Conservation (phyloP, 176 grass and related monocot genomes). For the Avena atlantica region DNA sequence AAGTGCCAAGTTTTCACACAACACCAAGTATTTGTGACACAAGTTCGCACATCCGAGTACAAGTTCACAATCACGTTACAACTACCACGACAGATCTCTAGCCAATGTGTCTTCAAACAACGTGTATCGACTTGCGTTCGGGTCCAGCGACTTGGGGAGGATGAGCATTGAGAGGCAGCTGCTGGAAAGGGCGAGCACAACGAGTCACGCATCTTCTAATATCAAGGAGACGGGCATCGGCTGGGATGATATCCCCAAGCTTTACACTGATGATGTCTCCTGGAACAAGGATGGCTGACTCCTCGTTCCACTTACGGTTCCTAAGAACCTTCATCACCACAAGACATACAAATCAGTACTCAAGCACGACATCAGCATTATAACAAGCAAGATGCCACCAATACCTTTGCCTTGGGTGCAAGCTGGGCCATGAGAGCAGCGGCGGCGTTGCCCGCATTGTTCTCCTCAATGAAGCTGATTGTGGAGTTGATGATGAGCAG, state of each 20-base stretch:
- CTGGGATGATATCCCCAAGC: conserved; percentile 78
- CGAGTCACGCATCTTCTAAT: too few relatives aligned
- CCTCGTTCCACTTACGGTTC: conserved; percentile 67
- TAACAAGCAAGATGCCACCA: not conserved
- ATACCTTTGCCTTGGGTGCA: conserved; percentile 78
- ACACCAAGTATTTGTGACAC: too few relatives aligned
- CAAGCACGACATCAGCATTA: not conserved
- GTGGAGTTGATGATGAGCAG: conserved; percentile 79
- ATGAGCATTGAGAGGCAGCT: too few relatives aligned
- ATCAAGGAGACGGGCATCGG: conserved; percentile 81
- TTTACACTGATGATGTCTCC: conserved; percentile 77
- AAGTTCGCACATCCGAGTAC: too few relatives aligned
- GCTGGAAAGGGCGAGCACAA: too few relatives aligned
- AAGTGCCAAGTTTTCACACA: too few relatives aligned
- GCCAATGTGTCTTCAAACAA: too few relatives aligned
- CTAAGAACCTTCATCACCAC: conserved; percentile 54
- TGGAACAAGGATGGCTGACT: conserved; percentile 71
- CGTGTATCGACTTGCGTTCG: too few relatives aligned
- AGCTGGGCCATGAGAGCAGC: conserved; percentile 80
- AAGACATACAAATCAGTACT: not conserved
- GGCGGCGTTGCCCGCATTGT: conserved; percentile 77
- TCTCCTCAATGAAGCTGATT: conserved; percentile 80
- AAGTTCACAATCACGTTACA: too few relatives aligned
- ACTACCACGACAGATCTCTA: too few relatives aligned
- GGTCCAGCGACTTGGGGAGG: too few relatives aligned